Evolutionary conservation across 768 basidiomycete genomes (phyloP), one percentile per base, ranked within the genome.

Genomic region (Omphalotus guepiniiformis): DNA sequence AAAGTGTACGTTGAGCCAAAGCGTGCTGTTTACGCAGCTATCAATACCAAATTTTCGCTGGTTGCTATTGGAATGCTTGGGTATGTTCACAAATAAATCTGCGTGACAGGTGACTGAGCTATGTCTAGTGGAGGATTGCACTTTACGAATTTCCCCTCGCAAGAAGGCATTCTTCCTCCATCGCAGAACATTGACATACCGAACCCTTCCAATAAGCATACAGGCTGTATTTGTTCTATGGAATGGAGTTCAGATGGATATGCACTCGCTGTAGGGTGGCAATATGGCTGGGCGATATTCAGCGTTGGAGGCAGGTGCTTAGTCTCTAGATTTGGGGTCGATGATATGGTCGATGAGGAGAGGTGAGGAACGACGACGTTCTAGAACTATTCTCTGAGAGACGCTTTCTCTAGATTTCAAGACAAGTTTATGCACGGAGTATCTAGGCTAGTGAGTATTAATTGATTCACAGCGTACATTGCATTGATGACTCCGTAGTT

Each of bases 171-270:
- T 22, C 60, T 72, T 11, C 82, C 85, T 1, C 73, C 72, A 47
- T 80, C 85, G 1, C 80, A 88, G 58, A 67, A 65, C 16, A 65
- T 91, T 39, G 66, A 79, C 19, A 64, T 86, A n/a, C 82, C 84
- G 4, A 79, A 81, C 51, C 72, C 79, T 29, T 78, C 80, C 52
- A 76, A 73, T 52, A 71, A 70, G 37, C 71, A 74, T 6, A 78
- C 73, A 4, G 90, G 89, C 1, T 66, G 75, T 32, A 81, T 92
- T 4, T 77, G 64, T 49, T 63, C 79, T 9, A 72, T 95, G 63
- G 82, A 92, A 55, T 97, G 94, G 95, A 94, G 89, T 42, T 89
- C 89, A 1, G 96, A 99, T 64, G 95, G 95, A 2, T 93, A 93
- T 65, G 91, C 90, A 5, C 71, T 99, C 9, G 94, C 93, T 27